Conservation (phyloP, 2,329 filamentous ascomycete genomes). For the Calonectria fujianensis region DNA sequence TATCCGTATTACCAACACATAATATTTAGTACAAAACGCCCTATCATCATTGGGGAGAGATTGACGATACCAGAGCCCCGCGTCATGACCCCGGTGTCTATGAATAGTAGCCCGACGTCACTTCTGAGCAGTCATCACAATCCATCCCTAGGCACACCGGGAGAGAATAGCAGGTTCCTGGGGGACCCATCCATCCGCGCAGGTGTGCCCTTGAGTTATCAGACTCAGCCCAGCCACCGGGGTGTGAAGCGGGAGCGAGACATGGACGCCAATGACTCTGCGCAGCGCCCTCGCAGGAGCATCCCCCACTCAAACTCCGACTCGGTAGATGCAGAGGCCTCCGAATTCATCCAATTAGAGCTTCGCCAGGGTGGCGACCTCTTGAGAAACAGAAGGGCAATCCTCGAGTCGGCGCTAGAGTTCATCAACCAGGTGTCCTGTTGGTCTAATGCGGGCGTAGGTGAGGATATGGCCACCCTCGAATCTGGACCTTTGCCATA, state of each 20-base stretch:
- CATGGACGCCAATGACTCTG: neutral
- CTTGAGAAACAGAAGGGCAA: slow-evolving; percentile 15
- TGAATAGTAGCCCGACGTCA: neutral
- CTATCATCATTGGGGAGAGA: neutral
- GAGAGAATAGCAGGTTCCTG: neutral
- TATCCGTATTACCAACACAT: neutral
- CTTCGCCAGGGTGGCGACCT: slow-evolving; percentile 20
- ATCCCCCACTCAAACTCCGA: slow-evolving; percentile 9
- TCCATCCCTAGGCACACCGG: neutral
- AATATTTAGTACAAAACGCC: neutral
- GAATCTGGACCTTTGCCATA: slow-evolving; percentile 9
- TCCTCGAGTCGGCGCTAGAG: slow-evolving; percentile 24
- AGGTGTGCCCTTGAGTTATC: neutral
- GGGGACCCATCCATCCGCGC: neutral
- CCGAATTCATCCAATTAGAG: slow-evolving; percentile 30
- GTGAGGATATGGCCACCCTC: neutral
- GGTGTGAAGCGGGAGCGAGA: slow-evolving; percentile 31
- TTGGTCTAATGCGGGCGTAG: neutral
- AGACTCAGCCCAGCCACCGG: neutral
- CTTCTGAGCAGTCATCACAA: neutral
- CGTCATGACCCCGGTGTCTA: neutral
- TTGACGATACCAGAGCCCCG: slow-evolving; percentile 11
- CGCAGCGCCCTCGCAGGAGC: neutral
- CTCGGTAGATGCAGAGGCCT: slow-evolving; percentile 23
- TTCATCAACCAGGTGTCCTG: slow-evolving; percentile 31